phyloP scores from a whole-genome alignment of 441 rosid genomes.

The Erodium texanum region DNA sequence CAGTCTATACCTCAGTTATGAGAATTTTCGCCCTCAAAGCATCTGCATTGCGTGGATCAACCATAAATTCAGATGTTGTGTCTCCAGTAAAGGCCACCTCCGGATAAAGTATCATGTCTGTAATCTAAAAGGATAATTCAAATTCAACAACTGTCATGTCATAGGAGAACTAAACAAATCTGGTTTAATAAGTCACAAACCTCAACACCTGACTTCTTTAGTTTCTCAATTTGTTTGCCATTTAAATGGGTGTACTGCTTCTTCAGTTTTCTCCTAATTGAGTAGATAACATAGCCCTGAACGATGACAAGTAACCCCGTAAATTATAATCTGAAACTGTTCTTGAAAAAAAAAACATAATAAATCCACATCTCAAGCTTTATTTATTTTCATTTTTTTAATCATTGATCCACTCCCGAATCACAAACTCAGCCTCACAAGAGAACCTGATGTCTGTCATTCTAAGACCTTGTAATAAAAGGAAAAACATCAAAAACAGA shows the following conservation, averaged over 20 bases:
- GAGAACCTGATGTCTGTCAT: background rate
- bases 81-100: constrained; percentile 95
- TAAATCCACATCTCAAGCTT: background rate
- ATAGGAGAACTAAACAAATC: background rate
- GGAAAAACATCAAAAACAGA: background rate
- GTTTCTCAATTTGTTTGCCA: constrained; percentile 83
- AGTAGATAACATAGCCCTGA: constrained; percentile 87
- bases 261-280: constrained; percentile 74
- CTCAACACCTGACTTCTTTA: constrained; percentile 81
- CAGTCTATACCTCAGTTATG: constrained; percentile 63
- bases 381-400: background rate
- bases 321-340: constrained; percentile 8
- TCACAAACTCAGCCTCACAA: background rate
- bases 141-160: constrained; percentile 10
- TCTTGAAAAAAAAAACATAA: background rate
- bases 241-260: constrained; percentile 78
- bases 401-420: background rate
- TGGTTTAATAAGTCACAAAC: constrained; percentile 28
- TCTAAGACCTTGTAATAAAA: background rate
- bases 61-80: constrained; percentile 88
- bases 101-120: constrained; percentile 65
- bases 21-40: constrained; percentile 89
- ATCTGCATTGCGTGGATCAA: constrained; percentile 86
- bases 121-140: constrained; percentile 42
- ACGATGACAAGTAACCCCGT: constrained; percentile 13